These are phyloP conservation scores for Saccharum officinarum DNA, from an alignment of 176 grass and related monocot genomes.

Conservation along the genomic window DNA sequence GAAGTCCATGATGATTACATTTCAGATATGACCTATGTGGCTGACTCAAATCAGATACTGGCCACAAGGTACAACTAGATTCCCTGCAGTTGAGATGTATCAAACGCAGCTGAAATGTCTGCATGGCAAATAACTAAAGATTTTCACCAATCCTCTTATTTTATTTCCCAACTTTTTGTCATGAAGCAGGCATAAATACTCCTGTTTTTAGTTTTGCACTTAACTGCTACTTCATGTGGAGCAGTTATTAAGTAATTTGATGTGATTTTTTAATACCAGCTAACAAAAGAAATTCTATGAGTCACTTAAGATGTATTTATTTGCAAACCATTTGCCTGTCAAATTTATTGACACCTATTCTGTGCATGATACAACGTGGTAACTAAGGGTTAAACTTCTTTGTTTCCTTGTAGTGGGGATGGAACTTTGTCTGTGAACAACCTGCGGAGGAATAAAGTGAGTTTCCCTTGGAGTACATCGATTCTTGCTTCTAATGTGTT, in stretches of 20 bases:
- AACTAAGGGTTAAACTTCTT: conserved; percentile 4
- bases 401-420: conserved; percentile 68
- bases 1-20: conserved; percentile 94
- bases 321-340: too few relatives aligned
- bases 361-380: too few relatives aligned
- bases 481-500: background rate
- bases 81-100: background rate
- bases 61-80: conserved; percentile 66
- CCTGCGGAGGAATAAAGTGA: conserved; percentile 84
- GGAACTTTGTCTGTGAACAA: conserved; percentile 88
- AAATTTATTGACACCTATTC: too few relatives aligned
- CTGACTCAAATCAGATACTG: conserved; percentile 81
- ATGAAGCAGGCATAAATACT: background rate
- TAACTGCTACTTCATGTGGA: background rate
- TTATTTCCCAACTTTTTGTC: background rate
- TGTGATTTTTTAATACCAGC: background rate
- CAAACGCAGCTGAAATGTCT: background rate
- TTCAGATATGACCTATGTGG: conserved; percentile 75
- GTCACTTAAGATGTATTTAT: too few relatives aligned
- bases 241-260: background rate
- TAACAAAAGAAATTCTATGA: too few relatives aligned
- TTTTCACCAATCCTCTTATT: background rate
- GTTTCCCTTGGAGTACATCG: conserved; percentile 20
- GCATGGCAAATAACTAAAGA: background rate
- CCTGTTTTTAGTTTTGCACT: background rate